phyloP scores from a whole-genome alignment of 352 stramenopile genomes.

The Globisporangium viniferum region DNA sequence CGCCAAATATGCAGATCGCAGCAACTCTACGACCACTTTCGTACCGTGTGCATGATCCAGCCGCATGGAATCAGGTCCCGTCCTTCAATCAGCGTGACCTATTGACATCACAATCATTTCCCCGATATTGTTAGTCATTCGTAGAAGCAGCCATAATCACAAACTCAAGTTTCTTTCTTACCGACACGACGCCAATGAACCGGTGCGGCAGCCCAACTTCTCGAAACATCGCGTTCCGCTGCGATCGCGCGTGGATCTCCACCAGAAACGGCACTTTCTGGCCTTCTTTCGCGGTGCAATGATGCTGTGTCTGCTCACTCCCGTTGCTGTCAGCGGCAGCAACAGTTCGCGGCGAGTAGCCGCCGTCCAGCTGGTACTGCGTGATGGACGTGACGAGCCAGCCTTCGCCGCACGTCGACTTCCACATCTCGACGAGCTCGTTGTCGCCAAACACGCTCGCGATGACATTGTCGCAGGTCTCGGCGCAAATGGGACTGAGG shows the following conservation, averaged over 20 bases:
- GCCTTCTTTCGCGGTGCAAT: conserved; percentile 30
- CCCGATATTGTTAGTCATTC: background rate
- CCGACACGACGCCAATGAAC: conserved; percentile 66
- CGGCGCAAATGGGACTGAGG: conserved; percentile 57
- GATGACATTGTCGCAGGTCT: conserved; percentile 64
- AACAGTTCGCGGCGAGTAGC: conserved; percentile 25
- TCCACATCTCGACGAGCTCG: conserved; percentile 74
- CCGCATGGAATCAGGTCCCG: conserved; percentile 69
- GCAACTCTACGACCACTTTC: background rate
- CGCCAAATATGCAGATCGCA: background rate
- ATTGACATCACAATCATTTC: conserved; percentile 1
- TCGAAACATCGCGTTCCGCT: conserved; percentile 78
- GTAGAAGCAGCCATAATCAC: background rate
- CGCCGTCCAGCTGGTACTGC: conserved; percentile 69
- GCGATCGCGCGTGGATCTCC: conserved; percentile 64
- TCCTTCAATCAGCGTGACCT: conserved; percentile 67
- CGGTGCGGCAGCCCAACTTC: conserved; percentile 72
- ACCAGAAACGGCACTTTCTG: conserved; percentile 54
- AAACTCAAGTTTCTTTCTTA: conserved; percentile 9
- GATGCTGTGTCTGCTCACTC: background rate
- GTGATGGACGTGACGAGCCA: conserved; percentile 84
- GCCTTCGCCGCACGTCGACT: conserved; percentile 56
- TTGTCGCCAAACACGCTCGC: conserved; percentile 54
- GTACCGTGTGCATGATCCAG: conserved; percentile 59
- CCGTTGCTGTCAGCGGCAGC: background rate